Conservation (phyloP, 1,139 yeast species). For the Yamadazyma triangularis region DNA sequence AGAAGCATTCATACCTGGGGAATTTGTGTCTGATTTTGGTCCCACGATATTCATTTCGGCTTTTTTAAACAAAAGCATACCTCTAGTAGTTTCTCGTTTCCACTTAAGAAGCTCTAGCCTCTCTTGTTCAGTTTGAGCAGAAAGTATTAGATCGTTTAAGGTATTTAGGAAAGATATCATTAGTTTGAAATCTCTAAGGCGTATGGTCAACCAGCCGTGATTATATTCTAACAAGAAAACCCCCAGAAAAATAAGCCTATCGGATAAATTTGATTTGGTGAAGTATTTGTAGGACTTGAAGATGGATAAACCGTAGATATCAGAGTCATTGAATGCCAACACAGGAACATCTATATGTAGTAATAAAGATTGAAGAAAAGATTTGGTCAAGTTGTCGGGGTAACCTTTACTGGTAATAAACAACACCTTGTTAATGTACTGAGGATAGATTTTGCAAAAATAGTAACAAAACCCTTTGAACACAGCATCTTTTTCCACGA, state of each 20-base stretch:
- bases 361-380: constrained; percentile 17
- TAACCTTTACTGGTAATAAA: constrained; percentile 65
- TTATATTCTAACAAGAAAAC: constrained; percentile 37
- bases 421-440: constrained; percentile 18
- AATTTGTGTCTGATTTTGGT: neutral
- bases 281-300: constrained; percentile 30
- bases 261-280: constrained; percentile 2
- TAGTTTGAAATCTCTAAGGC: constrained; percentile 29
- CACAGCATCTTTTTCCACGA: constrained; percentile 66
- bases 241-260: constrained; percentile 16
- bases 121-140: neutral
- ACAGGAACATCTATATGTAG: constrained; percentile 27
- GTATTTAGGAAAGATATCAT: constrained; percentile 23
- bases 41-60: constrained; percentile 50
- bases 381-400: constrained; percentile 40
- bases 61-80: constrained; percentile 47
- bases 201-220: constrained; percentile 29
- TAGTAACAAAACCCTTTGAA: constrained; percentile 29
- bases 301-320: constrained; percentile 67
- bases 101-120: constrained; percentile 12
- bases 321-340: constrained; percentile 46
- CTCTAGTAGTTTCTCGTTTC: constrained; percentile 50
- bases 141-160: no score
- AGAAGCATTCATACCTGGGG: no score
- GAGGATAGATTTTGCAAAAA: constrained; percentile 8